Evolutionary conservation across 2,329 filamentous ascomycete species (phyloP).

Genomic region (Coniochaeta sp.): DNA sequence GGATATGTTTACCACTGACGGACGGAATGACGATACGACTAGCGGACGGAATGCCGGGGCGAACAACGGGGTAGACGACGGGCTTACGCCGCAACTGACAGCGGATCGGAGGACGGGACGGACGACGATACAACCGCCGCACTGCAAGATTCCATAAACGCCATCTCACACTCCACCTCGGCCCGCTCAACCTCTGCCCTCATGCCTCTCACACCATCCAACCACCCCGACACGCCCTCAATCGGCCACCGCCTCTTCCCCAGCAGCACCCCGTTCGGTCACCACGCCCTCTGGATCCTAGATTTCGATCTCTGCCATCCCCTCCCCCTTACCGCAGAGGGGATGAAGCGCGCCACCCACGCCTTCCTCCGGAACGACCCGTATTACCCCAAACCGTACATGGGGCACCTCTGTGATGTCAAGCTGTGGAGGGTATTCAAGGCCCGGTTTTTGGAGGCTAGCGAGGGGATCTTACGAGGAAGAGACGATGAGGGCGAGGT

Average conservation of each 20-base stretch:
- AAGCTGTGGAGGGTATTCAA: not conserved
- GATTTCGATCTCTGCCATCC: constrained; percentile 36
- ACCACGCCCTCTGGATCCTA: constrained; percentile 34
- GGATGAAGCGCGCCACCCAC: constrained; percentile 31
- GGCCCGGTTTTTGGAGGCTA: not conserved
- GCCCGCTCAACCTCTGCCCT: too few relatives aligned
- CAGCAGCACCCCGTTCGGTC: constrained; percentile 18
- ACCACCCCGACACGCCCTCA: constrained; percentile 5
- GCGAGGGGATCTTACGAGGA: not conserved
- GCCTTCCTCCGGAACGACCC: constrained; percentile 44
- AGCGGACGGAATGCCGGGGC: too few relatives aligned
- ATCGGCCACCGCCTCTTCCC: constrained; percentile 1
- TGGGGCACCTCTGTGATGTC: not conserved
- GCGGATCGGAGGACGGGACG: too few relatives aligned
- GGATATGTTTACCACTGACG: constrained; percentile 8
- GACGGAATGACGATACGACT: too few relatives aligned
- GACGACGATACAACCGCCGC: too few relatives aligned
- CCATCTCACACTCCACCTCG: too few relatives aligned
- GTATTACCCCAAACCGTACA: constrained; percentile 37
- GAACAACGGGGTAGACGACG: too few relatives aligned
- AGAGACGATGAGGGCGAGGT: not conserved
- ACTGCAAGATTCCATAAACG: too few relatives aligned
- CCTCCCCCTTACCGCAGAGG: constrained; percentile 27
- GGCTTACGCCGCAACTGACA: too few relatives aligned
- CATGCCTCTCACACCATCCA: too few relatives aligned